These are phyloP conservation scores for Trichoderma asperelloides DNA, from an alignment of 495 filamentous ascomycete species.

Conservation along the genomic window DNA sequence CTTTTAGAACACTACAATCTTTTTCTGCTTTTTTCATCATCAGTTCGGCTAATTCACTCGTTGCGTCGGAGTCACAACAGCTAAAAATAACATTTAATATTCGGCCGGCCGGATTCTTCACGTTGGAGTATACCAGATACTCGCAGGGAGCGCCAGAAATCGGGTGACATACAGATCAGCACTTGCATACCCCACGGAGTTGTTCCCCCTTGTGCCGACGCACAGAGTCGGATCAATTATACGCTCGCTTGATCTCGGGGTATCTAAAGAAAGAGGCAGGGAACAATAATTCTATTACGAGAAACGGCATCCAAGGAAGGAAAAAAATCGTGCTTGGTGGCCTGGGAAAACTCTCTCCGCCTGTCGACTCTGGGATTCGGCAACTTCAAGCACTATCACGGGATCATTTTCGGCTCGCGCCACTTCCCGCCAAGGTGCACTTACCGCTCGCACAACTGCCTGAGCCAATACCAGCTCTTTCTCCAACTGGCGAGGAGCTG, in stretches of 20 bases:
- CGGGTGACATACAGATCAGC: slow-evolving; percentile 8
- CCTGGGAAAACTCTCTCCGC: background rate
- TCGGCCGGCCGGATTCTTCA: slow-evolving; percentile 8
- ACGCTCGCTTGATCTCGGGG: background rate
- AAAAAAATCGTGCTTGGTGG: background rate
- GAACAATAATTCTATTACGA: background rate
- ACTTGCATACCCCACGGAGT: background rate
- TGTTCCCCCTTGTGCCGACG: background rate
- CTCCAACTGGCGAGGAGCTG: background rate
- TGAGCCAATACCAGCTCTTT: background rate
- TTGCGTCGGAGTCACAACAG: background rate
- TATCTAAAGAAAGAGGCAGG: background rate
- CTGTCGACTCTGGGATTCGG: background rate
- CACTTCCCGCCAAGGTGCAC: background rate
- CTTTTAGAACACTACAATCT: background rate
- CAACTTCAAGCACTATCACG: background rate
- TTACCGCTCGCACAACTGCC: background rate
- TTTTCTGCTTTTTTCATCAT: background rate
- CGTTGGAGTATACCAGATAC: background rate
- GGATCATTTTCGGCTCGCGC: background rate
- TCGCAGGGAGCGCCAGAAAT: background rate
- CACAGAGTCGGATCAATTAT: background rate
- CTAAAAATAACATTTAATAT: background rate
- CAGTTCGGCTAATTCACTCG: slow-evolving; percentile 1
- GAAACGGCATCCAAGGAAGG: background rate